These are phyloP conservation scores for Perilla frutescens DNA, from an alignment of 257 asterid genomes.

Conservation along the genomic window DNA sequence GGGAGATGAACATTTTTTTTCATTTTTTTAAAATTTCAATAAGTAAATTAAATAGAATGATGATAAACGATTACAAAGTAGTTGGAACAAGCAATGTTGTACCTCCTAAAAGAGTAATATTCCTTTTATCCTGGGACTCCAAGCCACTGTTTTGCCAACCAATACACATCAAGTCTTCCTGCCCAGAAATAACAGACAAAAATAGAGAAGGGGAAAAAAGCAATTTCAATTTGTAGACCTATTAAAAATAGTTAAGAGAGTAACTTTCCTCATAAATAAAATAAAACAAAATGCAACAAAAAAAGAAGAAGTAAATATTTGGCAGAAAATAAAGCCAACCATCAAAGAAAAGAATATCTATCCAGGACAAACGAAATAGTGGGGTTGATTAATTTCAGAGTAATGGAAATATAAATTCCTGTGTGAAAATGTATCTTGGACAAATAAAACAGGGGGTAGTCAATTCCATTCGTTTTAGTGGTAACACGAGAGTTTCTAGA, in stretches of 20 bases:
- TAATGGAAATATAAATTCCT: background rate
- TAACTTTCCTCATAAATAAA: constrained; percentile 18
- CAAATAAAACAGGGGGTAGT: background rate
- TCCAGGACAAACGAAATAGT: background rate
- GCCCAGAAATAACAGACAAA: constrained; percentile 33
- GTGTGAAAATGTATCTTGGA: background rate
- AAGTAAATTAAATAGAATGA: constrained; percentile 13
- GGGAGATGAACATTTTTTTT: background rate
- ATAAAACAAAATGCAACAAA: background rate
- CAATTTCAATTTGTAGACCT: constrained; percentile 24
- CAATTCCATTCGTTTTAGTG: background rate
- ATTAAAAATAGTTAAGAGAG: constrained; percentile 6
- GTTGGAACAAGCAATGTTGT: constrained; percentile 34
- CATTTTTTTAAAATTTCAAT: background rate
- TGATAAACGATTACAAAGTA: background rate
- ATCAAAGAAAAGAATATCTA: constrained; percentile 14
- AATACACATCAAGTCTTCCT: constrained; percentile 90
- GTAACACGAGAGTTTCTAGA: constrained; percentile 3
- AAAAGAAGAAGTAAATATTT: constrained; percentile 11
- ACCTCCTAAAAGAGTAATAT: constrained; percentile 95
- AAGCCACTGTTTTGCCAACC: constrained; percentile 96
- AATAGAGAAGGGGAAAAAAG: no score
- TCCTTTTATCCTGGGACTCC: constrained; percentile 72
- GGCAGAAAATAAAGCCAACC: constrained; percentile 16
- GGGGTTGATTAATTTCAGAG: background rate